Base-by-base conservation (phyloP, 805 yeast genomes). In the Kluyveromyces siamensis region DNA sequence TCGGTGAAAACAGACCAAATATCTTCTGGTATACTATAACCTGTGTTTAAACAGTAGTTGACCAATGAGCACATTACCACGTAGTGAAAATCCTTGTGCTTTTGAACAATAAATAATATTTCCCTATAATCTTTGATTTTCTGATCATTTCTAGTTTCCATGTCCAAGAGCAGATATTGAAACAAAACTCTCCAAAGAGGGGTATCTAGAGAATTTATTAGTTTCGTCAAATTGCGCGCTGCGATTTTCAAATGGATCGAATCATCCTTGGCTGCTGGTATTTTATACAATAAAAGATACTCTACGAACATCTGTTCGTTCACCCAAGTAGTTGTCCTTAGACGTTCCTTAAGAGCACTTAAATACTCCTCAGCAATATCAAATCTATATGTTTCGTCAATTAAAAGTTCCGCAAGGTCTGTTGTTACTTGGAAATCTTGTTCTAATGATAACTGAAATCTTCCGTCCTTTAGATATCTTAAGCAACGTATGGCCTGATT, bases 351-450 rank as follows among this genome's bases (percentile, higher is more conserved):
- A 35, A 59, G 45, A 14, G 61, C 48, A 2, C 60, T 57, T 9
- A 63, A 41, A 44, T 59, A 60, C 19, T 48, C 52, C 50, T 63
- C 67, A 2, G 65, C 67, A 17, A 60, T 40, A 25, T 63, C 66
- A 19, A 52, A 44, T 41, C 60, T 56, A 11, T 55, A 46, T 2
- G 72, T 68, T 46, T 66, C 63, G 1, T 65, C 55, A 4, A 67
- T 43, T 16, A 61, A 51, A 5, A 67, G 43, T 19, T 56, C 52
- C 8, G 56, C 52, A 45, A 70, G 50, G 27, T 60, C 60, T 27
- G 63, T 42, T 0, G 66, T 54, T 1, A 63, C 51, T 6, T 58
- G 46, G 1, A 57, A 51, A 44, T 62, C 66, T 35, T 62, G 62
- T 30, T 57, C 63, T 16, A 61, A 40, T 1, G 65, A 49, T n/a